Evolutionary conservation across 176 grass and related monocot species (phyloP).

Genomic region (Avena eriantha): DNA sequence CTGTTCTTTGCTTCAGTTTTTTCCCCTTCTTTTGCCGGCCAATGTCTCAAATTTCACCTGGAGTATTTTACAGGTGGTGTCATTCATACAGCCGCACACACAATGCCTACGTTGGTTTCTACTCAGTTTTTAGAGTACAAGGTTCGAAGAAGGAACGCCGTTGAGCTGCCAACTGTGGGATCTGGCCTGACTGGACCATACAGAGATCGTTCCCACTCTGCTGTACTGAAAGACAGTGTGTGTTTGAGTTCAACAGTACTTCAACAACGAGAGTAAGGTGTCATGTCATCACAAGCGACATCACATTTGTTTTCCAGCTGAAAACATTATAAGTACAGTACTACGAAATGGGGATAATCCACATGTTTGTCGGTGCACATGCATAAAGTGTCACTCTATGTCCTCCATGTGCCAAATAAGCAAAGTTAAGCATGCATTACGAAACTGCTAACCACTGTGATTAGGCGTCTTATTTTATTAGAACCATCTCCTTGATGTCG

Average conservation of each 20-base stretch:
- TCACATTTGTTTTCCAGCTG: not conserved
- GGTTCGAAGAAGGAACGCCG: not conserved
- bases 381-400: conserved; percentile 18
- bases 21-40: not conserved
- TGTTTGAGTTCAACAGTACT: not conserved
- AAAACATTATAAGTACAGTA: not conserved
- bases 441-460: not conserved
- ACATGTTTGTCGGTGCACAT: conserved; percentile 9
- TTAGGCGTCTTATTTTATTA: conserved; percentile 9
- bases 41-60: not conserved
- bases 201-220: not conserved
- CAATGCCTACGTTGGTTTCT: not conserved
- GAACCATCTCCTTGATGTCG: not conserved
- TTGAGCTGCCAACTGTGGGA: conserved; percentile 17
- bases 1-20: conserved; percentile 18
- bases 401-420: conserved; percentile 13
- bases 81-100: not conserved
- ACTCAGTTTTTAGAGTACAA: conserved; percentile 1
- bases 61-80: not conserved
- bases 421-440: not conserved
- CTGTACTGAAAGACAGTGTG: not conserved
- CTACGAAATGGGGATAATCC: not conserved
- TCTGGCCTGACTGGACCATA: not conserved
- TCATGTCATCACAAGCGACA: conserved; percentile 3
- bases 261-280: not conserved